phyloP scores from a whole-genome alignment of 2,329 filamentous ascomycete species.

The Aspergillus ibericus region DNA sequence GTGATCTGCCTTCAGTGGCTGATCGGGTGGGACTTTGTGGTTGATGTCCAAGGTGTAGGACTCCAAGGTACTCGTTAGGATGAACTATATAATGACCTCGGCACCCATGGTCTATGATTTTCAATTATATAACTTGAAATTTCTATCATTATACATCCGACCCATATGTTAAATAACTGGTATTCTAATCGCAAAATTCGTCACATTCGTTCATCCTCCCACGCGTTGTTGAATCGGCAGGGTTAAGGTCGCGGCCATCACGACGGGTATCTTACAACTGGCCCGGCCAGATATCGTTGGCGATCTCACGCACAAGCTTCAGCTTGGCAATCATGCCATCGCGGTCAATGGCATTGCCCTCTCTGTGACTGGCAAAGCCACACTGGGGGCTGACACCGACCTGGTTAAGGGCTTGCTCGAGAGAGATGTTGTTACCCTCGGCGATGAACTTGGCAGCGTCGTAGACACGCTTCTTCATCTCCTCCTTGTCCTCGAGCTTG shows the following conservation, averaged over 20 bases:
- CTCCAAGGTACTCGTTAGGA: neutral
- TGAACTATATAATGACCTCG: neutral
- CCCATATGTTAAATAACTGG: constrained; percentile 8
- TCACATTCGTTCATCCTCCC: constrained; percentile 7
- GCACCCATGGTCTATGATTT: neutral
- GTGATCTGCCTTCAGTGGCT: neutral
- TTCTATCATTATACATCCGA: neutral
- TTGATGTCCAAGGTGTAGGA: neutral
- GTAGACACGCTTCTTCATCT: constrained; percentile 61
- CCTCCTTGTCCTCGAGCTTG: constrained; percentile 62
- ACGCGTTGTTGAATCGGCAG: constrained; percentile 5
- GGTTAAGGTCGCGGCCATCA: constrained; percentile 12
- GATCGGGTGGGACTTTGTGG: neutral
- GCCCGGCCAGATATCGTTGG: constrained; percentile 69
- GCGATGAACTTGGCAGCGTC: constrained; percentile 68
- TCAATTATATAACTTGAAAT: neutral
- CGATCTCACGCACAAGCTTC: constrained; percentile 67
- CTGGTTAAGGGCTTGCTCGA: constrained; percentile 67
- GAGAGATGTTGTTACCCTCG: constrained; percentile 63
- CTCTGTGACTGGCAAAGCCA: constrained; percentile 72
- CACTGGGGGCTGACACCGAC: constrained; percentile 71
- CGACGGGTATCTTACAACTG: constrained; percentile 41
- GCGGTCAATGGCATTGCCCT: constrained; percentile 67
- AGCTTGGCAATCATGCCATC: constrained; percentile 75
- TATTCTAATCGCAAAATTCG: constrained; percentile 4